These are phyloP conservation scores for Incumbomyces lentus DNA, from an alignment of 2,329 filamentous ascomycete genomes.

Conservation along the genomic window DNA sequence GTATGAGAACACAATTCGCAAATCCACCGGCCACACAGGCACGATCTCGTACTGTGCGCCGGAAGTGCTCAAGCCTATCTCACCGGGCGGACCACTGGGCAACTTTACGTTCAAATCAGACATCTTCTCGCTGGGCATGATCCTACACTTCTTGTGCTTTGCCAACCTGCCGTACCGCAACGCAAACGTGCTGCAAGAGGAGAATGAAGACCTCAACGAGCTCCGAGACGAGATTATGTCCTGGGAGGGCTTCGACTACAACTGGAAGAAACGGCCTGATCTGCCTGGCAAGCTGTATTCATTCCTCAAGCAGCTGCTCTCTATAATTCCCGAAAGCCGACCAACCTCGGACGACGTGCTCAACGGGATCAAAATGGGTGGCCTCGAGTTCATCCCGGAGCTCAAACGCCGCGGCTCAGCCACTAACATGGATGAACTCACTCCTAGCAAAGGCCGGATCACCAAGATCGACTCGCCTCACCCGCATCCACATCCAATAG, in stretches of 20 bases:
- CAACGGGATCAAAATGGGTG: conserved; percentile 61
- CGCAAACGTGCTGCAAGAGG: conserved; percentile 77
- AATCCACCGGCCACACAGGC: conserved; percentile 84
- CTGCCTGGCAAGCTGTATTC: conserved; percentile 77
- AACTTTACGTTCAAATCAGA: conserved; percentile 97
- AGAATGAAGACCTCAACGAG: conserved; percentile 79
- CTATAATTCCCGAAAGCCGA: conserved; percentile 63
- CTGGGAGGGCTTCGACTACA: conserved; percentile 80
- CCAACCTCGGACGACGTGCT: conserved; percentile 82
- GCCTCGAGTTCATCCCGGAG: conserved; percentile 15
- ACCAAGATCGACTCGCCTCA: conserved; percentile 16
- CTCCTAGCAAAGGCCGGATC: conserved; percentile 13
- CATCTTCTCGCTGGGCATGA: conserved; percentile 98
- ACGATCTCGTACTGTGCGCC: conserved; percentile 97
- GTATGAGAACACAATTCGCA: conserved; percentile 66
- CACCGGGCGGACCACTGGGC: conserved; percentile 58
- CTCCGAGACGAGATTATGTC: conserved; percentile 74
- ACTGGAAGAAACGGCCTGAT: conserved; percentile 64
- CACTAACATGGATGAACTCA: conserved; percentile 14
- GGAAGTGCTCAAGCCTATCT: conserved; percentile 66
- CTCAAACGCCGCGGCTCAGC: conserved; percentile 5
- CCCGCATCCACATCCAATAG: not conserved
- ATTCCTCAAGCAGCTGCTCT: conserved; percentile 69
- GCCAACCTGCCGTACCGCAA: conserved; percentile 73
- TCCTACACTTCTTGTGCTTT: conserved; percentile 96